These are phyloP conservation scores for Ceratobasidium sp. DNA, from an alignment of 1,284 basidiomycete species.

Conservation along the genomic window DNA sequence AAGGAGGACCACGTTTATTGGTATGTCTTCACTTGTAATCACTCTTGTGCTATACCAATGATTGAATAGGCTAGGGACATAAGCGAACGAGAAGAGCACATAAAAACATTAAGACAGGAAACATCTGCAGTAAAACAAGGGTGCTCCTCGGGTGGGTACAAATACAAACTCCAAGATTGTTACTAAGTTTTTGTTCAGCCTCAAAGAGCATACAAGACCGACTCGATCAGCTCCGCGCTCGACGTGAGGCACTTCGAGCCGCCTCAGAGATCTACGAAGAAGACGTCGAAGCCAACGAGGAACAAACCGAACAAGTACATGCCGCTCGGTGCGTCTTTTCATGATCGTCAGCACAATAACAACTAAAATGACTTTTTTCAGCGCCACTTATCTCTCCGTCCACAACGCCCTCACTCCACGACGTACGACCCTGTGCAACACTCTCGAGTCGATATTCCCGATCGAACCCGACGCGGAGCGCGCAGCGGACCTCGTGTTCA, in stretches of 20 bases:
- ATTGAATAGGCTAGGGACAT: slow-evolving; percentile 53
- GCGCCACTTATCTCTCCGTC: slow-evolving; percentile 60
- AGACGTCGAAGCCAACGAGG: slow-evolving; percentile 48
- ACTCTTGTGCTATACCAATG: slow-evolving; percentile 22
- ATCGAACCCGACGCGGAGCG: slow-evolving; percentile 77
- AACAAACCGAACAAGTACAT: slow-evolving; percentile 43
- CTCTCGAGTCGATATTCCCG: slow-evolving; percentile 84
- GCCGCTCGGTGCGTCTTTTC: slow-evolving; percentile 31
- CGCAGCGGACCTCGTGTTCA: slow-evolving; percentile 83
- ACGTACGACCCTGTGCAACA: slow-evolving; percentile 76
- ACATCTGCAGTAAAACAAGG: slow-evolving; percentile 47
- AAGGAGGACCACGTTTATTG: slow-evolving; percentile 51
- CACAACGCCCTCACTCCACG: slow-evolving; percentile 62
- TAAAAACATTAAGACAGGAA: slow-evolving; percentile 48
- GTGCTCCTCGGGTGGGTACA: slow-evolving; percentile 48
- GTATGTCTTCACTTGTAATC: slow-evolving; percentile 54
- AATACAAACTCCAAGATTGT: neutral
- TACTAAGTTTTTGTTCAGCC: neutral
- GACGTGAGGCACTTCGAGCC: slow-evolving; percentile 47
- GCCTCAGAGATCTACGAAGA: slow-evolving; percentile 46
- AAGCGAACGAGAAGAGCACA: slow-evolving; percentile 48
- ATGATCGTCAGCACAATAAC: neutral
- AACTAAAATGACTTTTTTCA: slow-evolving; percentile 38
- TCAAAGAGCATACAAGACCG: slow-evolving; percentile 45
- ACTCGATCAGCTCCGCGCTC: slow-evolving; percentile 47